Conservation (phyloP, 306 rosid species). For the Ochetophila trinervis region DNA sequence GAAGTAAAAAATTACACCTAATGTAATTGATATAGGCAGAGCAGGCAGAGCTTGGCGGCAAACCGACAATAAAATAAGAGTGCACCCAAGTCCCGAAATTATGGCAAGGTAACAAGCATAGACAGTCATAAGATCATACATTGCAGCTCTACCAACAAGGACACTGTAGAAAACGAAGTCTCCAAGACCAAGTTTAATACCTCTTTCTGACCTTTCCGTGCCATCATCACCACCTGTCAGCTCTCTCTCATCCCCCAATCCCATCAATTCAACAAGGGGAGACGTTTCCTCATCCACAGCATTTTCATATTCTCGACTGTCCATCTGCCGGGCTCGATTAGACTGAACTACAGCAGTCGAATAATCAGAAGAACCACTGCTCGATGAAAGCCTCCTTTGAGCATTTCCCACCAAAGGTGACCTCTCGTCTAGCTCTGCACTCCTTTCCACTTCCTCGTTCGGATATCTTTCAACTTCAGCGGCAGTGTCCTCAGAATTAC, state of each 20-base stretch:
- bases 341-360: constrained; percentile 24
- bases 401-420: constrained; percentile 51
- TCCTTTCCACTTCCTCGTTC: constrained; percentile 18
- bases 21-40: constrained; percentile 74
- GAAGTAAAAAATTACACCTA: constrained; percentile 85
- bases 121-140: constrained; percentile 96
- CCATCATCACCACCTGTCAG: constrained; percentile 25
- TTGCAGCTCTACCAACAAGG: constrained; percentile 95
- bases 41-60: constrained; percentile 82
- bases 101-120: constrained; percentile 97
- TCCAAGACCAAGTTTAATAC: constrained; percentile 93
- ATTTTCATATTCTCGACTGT: constrained; percentile 32
- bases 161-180: constrained; percentile 95
- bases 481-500: constrained; percentile 15
- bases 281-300: constrained; percentile 51
- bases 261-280: constrained; percentile 59
- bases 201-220: constrained; percentile 45
- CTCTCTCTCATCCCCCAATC: constrained; percentile 35
- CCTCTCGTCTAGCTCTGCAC: constrained; percentile 44
- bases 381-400: constrained; percentile 26
- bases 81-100: constrained; percentile 85
- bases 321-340: constrained; percentile 20
- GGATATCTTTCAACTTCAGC: constrained; percentile 23
- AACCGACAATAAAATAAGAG: constrained; percentile 79
- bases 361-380: constrained; percentile 37